Evolutionary conservation across 495 filamentous ascomycete species (phyloP).

Genomic region (Hypomontagnella submonticulosa): DNA sequence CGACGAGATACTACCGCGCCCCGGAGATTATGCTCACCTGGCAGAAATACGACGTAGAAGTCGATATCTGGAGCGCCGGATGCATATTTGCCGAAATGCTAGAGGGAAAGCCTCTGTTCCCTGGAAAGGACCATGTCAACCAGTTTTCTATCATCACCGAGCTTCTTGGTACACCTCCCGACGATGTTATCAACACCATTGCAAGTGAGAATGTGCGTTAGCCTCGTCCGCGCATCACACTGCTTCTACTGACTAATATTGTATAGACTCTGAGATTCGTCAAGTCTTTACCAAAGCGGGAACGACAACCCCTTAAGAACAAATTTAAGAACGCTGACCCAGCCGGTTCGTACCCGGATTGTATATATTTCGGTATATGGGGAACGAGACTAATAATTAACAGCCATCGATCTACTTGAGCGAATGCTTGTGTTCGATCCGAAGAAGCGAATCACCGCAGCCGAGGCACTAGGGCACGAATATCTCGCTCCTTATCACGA

Average conservation of each 20-base stretch:
- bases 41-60: constrained; percentile 99
- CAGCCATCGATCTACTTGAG: constrained; percentile 94
- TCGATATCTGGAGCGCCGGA: constrained; percentile 98
- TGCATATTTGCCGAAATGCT: constrained; percentile 99
- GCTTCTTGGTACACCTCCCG: constrained; percentile 94
- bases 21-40: constrained; percentile 99
- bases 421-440: constrained; percentile 98
- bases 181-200: constrained; percentile 98
- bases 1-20: constrained; percentile 96
- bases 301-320: constrained; percentile 86
- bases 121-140: constrained; percentile 98
- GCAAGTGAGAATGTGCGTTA: constrained; percentile 92
- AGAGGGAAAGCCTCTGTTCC: constrained; percentile 97
- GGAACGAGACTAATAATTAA: constrained; percentile 14
- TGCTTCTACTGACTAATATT: constrained; percentile 22
- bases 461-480: constrained; percentile 85
- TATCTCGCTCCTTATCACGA: constrained; percentile 98
- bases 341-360: constrained; percentile 68
- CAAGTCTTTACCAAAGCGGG: constrained; percentile 95
- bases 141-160: constrained; percentile 99
- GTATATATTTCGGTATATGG: not conserved
- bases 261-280: constrained; percentile 92
- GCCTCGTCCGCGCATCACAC: not conserved
- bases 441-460: constrained; percentile 86
- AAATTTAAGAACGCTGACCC: constrained; percentile 98